These are phyloP conservation scores for Pythium periplocum DNA, from an alignment of 352 stramenopile genomes.

Conservation along the genomic window DNA sequence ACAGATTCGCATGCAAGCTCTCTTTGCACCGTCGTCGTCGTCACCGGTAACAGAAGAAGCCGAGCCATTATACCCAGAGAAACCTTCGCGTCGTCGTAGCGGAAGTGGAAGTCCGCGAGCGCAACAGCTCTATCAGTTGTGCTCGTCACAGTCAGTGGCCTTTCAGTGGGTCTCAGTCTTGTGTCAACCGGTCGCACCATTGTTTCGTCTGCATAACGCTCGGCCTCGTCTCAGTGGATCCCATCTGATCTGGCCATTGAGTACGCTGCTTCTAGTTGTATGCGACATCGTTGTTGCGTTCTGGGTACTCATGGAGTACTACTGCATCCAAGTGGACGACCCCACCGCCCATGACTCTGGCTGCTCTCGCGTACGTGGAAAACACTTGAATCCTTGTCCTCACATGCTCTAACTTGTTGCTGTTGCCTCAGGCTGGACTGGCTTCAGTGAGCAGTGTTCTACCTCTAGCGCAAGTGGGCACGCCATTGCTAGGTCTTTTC, in stretches of 20 bases:
- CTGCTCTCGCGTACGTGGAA: slow-evolving; percentile 58
- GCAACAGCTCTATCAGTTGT: slow-evolving; percentile 5
- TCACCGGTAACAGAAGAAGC: no score
- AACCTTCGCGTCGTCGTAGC: slow-evolving; percentile 8
- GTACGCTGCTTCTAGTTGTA: slow-evolving; percentile 60
- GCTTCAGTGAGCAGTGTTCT: slow-evolving; percentile 57
- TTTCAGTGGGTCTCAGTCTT: slow-evolving; percentile 21
- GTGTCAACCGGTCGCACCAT: slow-evolving; percentile 44
- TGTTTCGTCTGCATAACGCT: slow-evolving; percentile 59
- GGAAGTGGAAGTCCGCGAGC: background rate
- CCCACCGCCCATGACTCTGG: slow-evolving; percentile 63
- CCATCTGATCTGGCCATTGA: slow-evolving; percentile 35
- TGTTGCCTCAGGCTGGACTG: slow-evolving; percentile 36
- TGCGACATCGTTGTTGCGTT: slow-evolving; percentile 59
- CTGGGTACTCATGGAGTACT: slow-evolving; percentile 81
- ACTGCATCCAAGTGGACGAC: slow-evolving; percentile 82
- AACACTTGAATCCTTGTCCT: background rate
- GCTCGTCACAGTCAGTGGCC: slow-evolving; percentile 10
- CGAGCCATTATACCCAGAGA: slow-evolving; percentile 12
- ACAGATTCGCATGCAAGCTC: background rate
- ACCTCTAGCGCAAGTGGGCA: slow-evolving; percentile 49
- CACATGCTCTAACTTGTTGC: background rate
- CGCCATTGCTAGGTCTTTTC: slow-evolving; percentile 59
- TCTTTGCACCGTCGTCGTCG: background rate
- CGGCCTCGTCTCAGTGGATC: slow-evolving; percentile 9